Conservation (phyloP, 2,329 filamentous ascomycete species). For the Pyrenophora teres region DNA sequence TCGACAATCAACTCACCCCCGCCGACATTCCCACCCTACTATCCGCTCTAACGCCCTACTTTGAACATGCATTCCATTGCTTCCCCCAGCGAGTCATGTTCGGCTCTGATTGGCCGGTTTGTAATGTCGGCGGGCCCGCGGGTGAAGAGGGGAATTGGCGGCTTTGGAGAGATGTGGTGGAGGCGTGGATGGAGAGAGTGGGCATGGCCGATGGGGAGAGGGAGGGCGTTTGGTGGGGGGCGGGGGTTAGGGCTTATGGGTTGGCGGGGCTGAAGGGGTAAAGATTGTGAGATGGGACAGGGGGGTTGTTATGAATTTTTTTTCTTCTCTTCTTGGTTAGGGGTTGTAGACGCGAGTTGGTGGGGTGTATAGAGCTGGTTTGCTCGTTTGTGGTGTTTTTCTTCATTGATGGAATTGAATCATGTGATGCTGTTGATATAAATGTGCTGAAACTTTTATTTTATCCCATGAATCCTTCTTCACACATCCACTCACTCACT, state of each 20-base stretch:
- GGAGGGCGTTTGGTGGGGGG: slow-evolving; percentile 72
- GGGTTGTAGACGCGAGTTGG: no score
- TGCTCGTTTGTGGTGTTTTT: no score
- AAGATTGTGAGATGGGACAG: no score
- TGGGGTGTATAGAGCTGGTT: no score
- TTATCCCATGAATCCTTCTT: no score
- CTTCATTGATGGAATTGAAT: no score
- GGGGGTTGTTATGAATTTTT: no score
- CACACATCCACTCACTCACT: no score
- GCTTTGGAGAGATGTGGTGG: slow-evolving; percentile 75
- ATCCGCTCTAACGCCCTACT: slow-evolving; percentile 27
- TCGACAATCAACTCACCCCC: slow-evolving; percentile 54
- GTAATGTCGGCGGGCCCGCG: slow-evolving; percentile 67
- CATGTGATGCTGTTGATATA: no score
- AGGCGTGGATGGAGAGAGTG: slow-evolving; percentile 60
- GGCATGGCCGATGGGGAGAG: slow-evolving; percentile 64
- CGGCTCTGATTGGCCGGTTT: slow-evolving; percentile 92
- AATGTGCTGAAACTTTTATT: no score
- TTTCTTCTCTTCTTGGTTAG: no score
- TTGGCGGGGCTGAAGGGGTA: slow-evolving; percentile 17
- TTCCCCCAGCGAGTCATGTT: slow-evolving; percentile 83
- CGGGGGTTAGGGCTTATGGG: slow-evolving; percentile 72
- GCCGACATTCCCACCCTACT: slow-evolving; percentile 5
- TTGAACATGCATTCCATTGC: slow-evolving; percentile 61
- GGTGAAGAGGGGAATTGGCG: slow-evolving; percentile 67